Conservation (phyloP, 2,329 filamentous ascomycete species). For the Cytospora mali region DNA sequence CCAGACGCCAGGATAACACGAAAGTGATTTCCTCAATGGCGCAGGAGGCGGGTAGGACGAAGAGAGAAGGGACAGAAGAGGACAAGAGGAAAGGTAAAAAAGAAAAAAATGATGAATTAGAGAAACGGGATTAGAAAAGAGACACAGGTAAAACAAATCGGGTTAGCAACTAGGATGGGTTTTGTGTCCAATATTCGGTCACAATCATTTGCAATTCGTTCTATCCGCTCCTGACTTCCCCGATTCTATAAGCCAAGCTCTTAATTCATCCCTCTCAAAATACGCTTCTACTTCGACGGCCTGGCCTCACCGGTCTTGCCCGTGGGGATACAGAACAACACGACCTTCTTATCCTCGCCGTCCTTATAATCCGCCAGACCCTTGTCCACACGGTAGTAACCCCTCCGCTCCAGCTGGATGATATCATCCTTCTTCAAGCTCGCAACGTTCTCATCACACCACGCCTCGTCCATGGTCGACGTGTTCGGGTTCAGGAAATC, state of each 20-base stretch:
- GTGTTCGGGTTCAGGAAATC: slow-evolving; percentile 80
- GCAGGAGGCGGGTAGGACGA: too few species aligned
- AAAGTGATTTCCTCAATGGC: too few species aligned
- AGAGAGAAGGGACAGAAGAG: too few species aligned
- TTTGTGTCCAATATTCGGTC: neutral
- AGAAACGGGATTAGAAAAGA: too few species aligned
- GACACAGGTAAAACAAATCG: neutral
- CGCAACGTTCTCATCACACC: slow-evolving; percentile 80
- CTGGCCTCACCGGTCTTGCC: slow-evolving; percentile 44
- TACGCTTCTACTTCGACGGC: slow-evolving; percentile 9
- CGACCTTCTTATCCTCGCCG: slow-evolving; percentile 54
- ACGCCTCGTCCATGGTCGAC: slow-evolving; percentile 70
- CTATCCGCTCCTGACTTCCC: neutral
- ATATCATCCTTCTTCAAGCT: slow-evolving; percentile 84
- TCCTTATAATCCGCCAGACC: slow-evolving; percentile 53
- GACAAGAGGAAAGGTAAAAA: too few species aligned
- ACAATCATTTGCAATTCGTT: neutral
- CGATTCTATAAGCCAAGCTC: neutral
- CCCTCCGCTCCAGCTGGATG: slow-evolving; percentile 92
- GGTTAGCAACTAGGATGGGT: neutral
- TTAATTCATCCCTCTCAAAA: neutral
- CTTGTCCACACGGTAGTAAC: slow-evolving; percentile 86
- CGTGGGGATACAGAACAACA: slow-evolving; percentile 61
- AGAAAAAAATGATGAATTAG: too few species aligned
- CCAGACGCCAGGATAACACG: too few species aligned